Base-by-base conservation (phyloP, 179 eudicot genomes). In the Pouteria campechiana region DNA sequence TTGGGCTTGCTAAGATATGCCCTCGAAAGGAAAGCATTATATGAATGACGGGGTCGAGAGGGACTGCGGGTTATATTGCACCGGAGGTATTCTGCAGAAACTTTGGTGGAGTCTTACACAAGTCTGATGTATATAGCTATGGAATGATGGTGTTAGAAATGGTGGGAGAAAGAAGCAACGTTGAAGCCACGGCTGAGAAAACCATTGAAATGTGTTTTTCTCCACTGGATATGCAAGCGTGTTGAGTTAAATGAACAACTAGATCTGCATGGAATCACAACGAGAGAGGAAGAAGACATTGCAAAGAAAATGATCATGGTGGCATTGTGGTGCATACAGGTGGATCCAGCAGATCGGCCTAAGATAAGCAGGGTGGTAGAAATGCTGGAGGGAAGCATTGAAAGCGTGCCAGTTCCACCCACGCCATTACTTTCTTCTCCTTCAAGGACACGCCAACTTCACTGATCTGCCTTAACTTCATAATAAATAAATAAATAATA, bases 131-230 rank as follows among this genome's bases (percentile, higher is more conserved):
- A 4, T 65, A 54, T 22, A 60, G 66, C 58, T 59, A 48, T 16
- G 62, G 66, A 21, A 65, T 68, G 61, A 7, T 65, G 36, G 52
- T 65, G 36, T 43, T 65, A 25, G 69, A 63, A 25, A 68, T 59
- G 60, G 55, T 43, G 32, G 61, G 61, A 0, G 41, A 54, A 28
- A 40, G 61, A 18, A 17, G 41, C 15, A 59, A 44, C 0, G 18
- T 13, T 4, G 3, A 23, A 19, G n/a, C 16, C 48, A 37, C 20
- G 39, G 37, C 4, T 5, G 57, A 23, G 16, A 12, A 11, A 2
- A 32, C 54, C 12, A 44, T 45, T 32, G 69, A 68, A 6, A 13
- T 32, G 5, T 58, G 19, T 25, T 63, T 68, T 46, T 62, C 69
- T 20, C 29, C 30, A 63, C 18, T 57, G 62, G 58, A 58, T 58